Evolutionary conservation across 2,329 filamentous ascomycete genomes (phyloP), one percentile per base, ranked within the genome.

Genomic region (Colletotrichum lupini): DNA sequence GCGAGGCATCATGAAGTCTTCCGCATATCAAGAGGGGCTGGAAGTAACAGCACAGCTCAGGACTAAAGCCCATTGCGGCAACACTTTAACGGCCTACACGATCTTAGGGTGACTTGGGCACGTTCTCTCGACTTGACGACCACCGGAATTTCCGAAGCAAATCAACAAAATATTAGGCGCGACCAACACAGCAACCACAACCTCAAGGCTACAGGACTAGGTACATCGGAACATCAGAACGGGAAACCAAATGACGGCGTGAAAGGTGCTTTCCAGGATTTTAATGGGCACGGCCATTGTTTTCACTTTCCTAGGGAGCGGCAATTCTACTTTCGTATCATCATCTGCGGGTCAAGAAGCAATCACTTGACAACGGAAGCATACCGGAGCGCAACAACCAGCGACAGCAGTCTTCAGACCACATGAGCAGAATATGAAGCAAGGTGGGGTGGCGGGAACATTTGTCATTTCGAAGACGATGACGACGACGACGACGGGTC

Each of bases 341-440:
- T 72, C 26, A 42, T 61, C 46, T 62, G 60, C 60, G 60, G 67
- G 65, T 72, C 42, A 28, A 73, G 65, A 73, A 70, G 70, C 62
- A 56, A 52, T 60, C 67, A 63, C 66, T 35, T 37, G 32, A 46
- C 63, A 66, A 42, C 12, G 52, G 28, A 28, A 64, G 67, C 70
- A 73, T 73, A 49, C 30, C 53, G 26, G 46, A 65, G 60, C 67
- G 63, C 65, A 52, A 24, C 30, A 59, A 30, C 30, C 42, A 60
- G 70, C 67, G 60, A 61, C 46, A 70, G 42, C 32, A 56, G 55
- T 65, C 26, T 56, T 37, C 24, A 60, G n/a, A 22, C 49, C 58
- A 66, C 35, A 52, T 49, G 2, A 24, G 11, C 22, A 24, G 9
- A 56, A 24, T 37, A n/a, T n/a, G 60, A 56, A 70, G 26, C 56